Conservation (phyloP, 352 stramenopile genomes). For the Phytophthora foliorum region DNA sequence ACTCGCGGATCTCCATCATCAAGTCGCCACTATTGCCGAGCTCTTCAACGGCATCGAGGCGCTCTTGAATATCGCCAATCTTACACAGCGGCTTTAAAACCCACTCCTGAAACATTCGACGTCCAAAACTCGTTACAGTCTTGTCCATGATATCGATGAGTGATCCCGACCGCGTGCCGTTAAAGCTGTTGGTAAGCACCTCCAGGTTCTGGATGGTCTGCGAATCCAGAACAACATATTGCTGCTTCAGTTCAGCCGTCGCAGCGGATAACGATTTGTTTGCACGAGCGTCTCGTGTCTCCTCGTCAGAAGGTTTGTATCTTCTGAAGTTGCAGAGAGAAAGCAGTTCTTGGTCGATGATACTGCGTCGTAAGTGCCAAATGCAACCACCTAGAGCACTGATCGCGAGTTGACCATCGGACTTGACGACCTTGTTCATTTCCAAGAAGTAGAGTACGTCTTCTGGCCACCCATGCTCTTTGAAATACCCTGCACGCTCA, state of each 20-base stretch:
- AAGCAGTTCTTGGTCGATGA: conserved; percentile 88
- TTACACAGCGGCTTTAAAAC: conserved; percentile 97
- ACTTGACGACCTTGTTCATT: conserved; percentile 76
- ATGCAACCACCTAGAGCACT: conserved; percentile 80
- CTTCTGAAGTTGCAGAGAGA: conserved; percentile 81
- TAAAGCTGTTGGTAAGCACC: conserved; percentile 92
- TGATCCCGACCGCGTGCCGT: conserved; percentile 90
- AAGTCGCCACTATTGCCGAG: conserved; percentile 81
- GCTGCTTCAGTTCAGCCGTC: conserved; percentile 73
- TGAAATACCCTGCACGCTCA: conserved; percentile 90
- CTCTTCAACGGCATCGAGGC: conserved; percentile 97
- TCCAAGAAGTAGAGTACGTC: conserved; percentile 69
- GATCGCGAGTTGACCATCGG: conserved; percentile 68
- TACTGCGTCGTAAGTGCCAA: conserved; percentile 82
- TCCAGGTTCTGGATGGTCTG: conserved; percentile 98
- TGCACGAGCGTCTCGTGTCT: conserved; percentile 39
- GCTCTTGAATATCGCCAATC: conserved; percentile 95
- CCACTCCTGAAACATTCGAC: conserved; percentile 97
- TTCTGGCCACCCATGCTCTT: conserved; percentile 73
- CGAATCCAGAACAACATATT: conserved; percentile 96
- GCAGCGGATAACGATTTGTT: conserved; percentile 38
- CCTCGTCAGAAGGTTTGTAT: conserved; percentile 85
- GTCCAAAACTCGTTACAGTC: conserved; percentile 95
- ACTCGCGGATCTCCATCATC: conserved; percentile 84
- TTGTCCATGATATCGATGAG: conserved; percentile 94